phyloP scores from a whole-genome alignment of 305 asterid species.

The Andrographis paniculata region DNA sequence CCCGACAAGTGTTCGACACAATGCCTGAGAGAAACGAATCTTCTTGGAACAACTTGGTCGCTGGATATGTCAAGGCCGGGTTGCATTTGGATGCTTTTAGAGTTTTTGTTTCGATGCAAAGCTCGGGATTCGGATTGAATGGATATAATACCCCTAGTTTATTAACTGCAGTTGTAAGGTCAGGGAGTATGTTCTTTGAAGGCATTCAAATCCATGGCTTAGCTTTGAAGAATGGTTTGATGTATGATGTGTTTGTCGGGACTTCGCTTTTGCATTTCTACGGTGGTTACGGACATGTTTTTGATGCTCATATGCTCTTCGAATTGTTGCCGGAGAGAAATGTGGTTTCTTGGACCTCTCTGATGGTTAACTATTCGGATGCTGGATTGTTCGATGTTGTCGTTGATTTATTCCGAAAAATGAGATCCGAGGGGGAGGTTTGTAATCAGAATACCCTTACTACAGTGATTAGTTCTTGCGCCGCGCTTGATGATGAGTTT shows the following conservation, averaged over 20 bases:
- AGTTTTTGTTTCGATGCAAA: constrained; percentile 52
- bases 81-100: constrained; percentile 32
- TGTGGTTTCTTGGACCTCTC: constrained; percentile 91
- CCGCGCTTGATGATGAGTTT: constrained; percentile 59
- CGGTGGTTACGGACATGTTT: constrained; percentile 49
- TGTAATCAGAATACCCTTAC: constrained; percentile 68
- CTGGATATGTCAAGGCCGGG: constrained; percentile 56
- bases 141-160: constrained; percentile 65
- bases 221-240: constrained; percentile 57
- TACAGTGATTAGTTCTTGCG: constrained; percentile 60
- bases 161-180: constrained; percentile 55
- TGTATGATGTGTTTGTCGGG: constrained; percentile 50
- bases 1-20: constrained; percentile 58
- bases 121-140: constrained; percentile 34
- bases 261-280: constrained; percentile 80
- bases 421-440: constrained; percentile 45
- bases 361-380: constrained; percentile 64
- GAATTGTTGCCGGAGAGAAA: constrained; percentile 68
- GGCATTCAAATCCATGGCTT: constrained; percentile 68
- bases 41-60: constrained; percentile 75
- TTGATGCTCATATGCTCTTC: constrained; percentile 41
- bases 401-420: constrained; percentile 39
- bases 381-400: constrained; percentile 39
- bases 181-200: constrained; percentile 46
- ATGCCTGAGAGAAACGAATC: constrained; percentile 58